Conservation (phyloP, 2,329 filamentous ascomycete species). For the Fusarium goolgardi region DNA sequence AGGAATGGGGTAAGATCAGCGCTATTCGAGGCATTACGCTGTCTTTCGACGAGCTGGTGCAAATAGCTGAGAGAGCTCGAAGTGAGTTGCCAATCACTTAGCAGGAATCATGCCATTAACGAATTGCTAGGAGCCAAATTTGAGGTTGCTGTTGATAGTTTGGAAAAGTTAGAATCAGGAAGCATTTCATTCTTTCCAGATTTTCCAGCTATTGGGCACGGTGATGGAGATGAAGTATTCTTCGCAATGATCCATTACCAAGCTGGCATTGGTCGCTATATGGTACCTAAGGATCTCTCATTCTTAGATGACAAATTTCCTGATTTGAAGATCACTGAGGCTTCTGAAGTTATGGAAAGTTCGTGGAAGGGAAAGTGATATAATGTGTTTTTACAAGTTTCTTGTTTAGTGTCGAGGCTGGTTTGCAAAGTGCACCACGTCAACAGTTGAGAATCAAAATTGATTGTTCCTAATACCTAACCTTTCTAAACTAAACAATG, state of each 20-base stretch:
- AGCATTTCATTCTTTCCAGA: constrained; percentile 41
- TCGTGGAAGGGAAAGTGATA: constrained; percentile 19
- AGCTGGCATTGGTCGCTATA: constrained; percentile 26
- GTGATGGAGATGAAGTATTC: constrained; percentile 33
- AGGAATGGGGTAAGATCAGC: constrained; percentile 22
- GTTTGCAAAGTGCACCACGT: background rate
- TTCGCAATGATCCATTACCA: constrained; percentile 40
- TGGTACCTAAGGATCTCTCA: constrained; percentile 5
- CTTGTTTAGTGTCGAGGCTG: rapidly evolving
- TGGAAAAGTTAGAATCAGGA: constrained; percentile 42
- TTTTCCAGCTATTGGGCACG: constrained; percentile 36
- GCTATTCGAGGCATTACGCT: constrained; percentile 21
- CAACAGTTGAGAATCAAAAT: background rate
- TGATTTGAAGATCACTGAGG: constrained; percentile 21
- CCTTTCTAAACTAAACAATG: rapidly evolving
- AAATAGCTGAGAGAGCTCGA: constrained; percentile 28
- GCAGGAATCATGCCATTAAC: rapidly evolving
- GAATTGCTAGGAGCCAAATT: constrained; percentile 20
- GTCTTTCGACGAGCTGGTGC: constrained; percentile 29
- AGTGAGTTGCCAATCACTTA: background rate
- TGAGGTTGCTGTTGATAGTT: constrained; percentile 21
- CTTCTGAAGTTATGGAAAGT: constrained; percentile 36
- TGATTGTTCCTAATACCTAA: background rate
- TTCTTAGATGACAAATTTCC: constrained; percentile 29
- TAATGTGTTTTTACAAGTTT: background rate